phyloP scores from a whole-genome alignment of 2,329 filamentous ascomycete genomes.

The Colletotrichum higginsianum region DNA sequence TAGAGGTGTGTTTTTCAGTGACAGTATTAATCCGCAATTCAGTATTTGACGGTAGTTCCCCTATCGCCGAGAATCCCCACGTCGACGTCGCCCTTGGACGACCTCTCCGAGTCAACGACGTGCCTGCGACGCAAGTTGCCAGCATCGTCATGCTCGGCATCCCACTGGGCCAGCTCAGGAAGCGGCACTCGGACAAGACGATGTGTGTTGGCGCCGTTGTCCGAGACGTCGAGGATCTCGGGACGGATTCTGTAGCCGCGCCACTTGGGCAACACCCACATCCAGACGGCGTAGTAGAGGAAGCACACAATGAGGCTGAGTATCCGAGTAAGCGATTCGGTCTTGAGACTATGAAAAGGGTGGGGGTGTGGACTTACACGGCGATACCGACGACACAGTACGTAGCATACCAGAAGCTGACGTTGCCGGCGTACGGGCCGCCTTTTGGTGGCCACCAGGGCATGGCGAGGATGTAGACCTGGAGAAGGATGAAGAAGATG shows the following conservation, averaged over 20 bases:
- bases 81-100: conserved; percentile 15
- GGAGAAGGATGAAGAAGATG: conserved; percentile 71
- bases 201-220: conserved; percentile 59
- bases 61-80: background rate
- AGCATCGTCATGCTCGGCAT: conserved; percentile 69
- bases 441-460: conserved; percentile 79
- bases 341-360: no score
- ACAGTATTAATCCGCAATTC: background rate
- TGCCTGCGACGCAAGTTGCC: conserved; percentile 48
- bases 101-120: conserved; percentile 12
- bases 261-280: conserved; percentile 68
- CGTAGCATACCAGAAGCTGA: conserved; percentile 82
- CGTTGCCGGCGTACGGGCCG: conserved; percentile 73
- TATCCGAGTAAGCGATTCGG: background rate
- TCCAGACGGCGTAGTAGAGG: conserved; percentile 72
- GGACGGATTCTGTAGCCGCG: conserved; percentile 69
- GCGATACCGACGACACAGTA: conserved; percentile 76
- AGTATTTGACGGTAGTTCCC: background rate
- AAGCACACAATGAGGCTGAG: conserved; percentile 65
- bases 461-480: conserved; percentile 77
- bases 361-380: conserved; percentile 63
- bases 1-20: no score
- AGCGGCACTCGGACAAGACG: conserved; percentile 68
- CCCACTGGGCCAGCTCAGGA: conserved; percentile 67
- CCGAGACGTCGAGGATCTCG: conserved; percentile 65